phyloP scores from a whole-genome alignment of 176 grass and related monocot genomes.

The Phoenix dactylifera region DNA sequence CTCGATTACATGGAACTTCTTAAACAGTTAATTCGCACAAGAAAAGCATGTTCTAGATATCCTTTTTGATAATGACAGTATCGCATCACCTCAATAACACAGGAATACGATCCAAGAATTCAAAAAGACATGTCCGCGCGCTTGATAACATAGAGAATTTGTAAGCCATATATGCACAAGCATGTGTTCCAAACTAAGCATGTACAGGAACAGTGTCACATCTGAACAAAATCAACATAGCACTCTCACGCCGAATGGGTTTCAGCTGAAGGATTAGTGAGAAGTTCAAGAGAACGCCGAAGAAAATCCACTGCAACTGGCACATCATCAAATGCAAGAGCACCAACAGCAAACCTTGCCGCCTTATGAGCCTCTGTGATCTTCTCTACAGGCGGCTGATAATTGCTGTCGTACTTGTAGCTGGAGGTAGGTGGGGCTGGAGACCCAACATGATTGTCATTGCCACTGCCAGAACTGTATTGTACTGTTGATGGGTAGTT shows the following conservation, averaged over 20 bases:
- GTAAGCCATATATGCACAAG: too few relatives aligned
- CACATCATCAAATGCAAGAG: constrained; percentile 90
- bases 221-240: too few relatives aligned
- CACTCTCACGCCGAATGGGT: constrained; percentile 23
- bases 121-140: too few relatives aligned
- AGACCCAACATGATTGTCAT: constrained; percentile 20
- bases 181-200: not conserved
- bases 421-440: constrained; percentile 32
- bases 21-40: too few relatives aligned
- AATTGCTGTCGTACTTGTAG: constrained; percentile 73
- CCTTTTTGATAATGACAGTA: too few relatives aligned
- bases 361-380: constrained; percentile 90
- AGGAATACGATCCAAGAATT: too few relatives aligned
- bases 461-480: constrained; percentile 20
- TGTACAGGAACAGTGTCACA: not conserved
- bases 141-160: too few relatives aligned
- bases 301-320: constrained; percentile 76
- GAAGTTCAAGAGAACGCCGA: constrained; percentile 66
- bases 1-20: too few relatives aligned
- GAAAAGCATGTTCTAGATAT: too few relatives aligned
- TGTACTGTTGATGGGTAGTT: constrained; percentile 23
- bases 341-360: constrained; percentile 87
- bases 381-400: constrained; percentile 72
- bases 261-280: constrained; percentile 82
- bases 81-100: too few relatives aligned